Evolutionary conservation across 257 asterid species (phyloP).

Genomic region (Misopates orontium): DNA sequence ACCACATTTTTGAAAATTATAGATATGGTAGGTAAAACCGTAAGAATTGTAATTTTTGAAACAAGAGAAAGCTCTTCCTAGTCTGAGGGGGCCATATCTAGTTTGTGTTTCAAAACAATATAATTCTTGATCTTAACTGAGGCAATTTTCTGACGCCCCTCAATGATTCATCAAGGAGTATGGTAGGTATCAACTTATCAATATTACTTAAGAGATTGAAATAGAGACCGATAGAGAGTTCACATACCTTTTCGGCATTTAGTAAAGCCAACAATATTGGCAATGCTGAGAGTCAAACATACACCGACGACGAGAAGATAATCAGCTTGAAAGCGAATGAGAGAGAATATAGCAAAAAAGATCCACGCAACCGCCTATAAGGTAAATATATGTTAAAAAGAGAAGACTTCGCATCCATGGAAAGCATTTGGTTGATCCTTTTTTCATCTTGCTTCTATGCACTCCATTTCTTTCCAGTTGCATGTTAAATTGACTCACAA

Average conservation of each 20-base stretch:
- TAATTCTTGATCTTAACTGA: conserved; percentile 1
- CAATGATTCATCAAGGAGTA: too few species aligned
- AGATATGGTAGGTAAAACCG: neutral
- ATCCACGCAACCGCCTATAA: conserved; percentile 86
- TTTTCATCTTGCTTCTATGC: neutral
- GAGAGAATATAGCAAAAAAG: conserved; percentile 79
- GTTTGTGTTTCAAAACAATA: neutral
- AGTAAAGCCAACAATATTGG: conserved; percentile 96
- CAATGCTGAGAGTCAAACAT: conserved; percentile 94
- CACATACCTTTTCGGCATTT: conserved; percentile 89
- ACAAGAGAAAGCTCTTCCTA: conserved; percentile 2
- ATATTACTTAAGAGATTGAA: conserved; percentile 12
- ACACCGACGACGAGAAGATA: conserved; percentile 95
- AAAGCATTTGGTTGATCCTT: conserved; percentile 1
- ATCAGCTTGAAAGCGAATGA: conserved; percentile 90
- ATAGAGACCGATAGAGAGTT: conserved; percentile 17
- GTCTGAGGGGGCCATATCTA: neutral
- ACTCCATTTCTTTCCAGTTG: conserved; percentile 2
- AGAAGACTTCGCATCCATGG: neutral
- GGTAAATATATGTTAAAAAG: conserved; percentile 17
- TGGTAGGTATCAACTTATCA: too few species aligned
- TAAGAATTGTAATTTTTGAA: neutral
- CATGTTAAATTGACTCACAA: neutral
- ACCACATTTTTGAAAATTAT: neutral
- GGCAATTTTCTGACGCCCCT: neutral